Percentiles rank a stretch among this genome's conserved stretches.
phyloP scores from a whole-genome alignment of 148 eudicot genomes.

The Fagopyrum tataricum region DNA sequence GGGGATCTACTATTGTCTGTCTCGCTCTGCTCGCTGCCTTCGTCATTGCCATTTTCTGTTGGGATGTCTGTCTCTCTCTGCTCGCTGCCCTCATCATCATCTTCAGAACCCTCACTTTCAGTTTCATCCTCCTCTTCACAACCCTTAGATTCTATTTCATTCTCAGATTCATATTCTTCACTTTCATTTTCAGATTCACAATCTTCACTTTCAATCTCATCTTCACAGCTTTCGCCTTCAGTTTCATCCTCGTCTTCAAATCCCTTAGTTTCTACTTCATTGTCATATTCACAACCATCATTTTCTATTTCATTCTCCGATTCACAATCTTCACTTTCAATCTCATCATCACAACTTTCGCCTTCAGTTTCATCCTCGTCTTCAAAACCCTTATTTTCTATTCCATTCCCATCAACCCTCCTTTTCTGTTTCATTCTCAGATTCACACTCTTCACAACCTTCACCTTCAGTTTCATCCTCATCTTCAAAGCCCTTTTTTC shows the following conservation, averaged over 20 bases:
- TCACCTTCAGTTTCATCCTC: too few relatives aligned
- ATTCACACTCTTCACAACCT: too few relatives aligned
- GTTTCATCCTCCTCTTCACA: not conserved
- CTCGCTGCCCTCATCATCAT: too few relatives aligned
- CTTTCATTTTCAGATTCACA: not conserved
- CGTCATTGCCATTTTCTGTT: too few relatives aligned
- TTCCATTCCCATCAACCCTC: too few relatives aligned
- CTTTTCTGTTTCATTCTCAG: too few relatives aligned
- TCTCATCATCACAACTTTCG: conserved; percentile 32
- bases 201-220: conserved; percentile 14
- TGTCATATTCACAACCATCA: conserved; percentile 21
- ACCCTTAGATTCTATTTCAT: conserved; percentile 22
- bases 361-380: conserved; percentile 38
- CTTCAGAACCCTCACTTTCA: conserved; percentile 36
- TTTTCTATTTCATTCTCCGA: not conserved
- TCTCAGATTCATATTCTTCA: conserved; percentile 20
- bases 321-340: not conserved
- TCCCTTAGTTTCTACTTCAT: conserved; percentile 23
- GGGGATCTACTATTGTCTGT: too few relatives aligned
- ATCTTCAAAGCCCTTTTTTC: conserved; percentile 5
- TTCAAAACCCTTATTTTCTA: not conserved
- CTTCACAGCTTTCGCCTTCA: conserved; percentile 36
- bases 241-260: conserved; percentile 26
- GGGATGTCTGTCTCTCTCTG: too few relatives aligned
- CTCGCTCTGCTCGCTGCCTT: too few relatives aligned